phyloP scores from a whole-genome alignment of 768 basidiomycete species.

The Boletus rubroflammeus region DNA sequence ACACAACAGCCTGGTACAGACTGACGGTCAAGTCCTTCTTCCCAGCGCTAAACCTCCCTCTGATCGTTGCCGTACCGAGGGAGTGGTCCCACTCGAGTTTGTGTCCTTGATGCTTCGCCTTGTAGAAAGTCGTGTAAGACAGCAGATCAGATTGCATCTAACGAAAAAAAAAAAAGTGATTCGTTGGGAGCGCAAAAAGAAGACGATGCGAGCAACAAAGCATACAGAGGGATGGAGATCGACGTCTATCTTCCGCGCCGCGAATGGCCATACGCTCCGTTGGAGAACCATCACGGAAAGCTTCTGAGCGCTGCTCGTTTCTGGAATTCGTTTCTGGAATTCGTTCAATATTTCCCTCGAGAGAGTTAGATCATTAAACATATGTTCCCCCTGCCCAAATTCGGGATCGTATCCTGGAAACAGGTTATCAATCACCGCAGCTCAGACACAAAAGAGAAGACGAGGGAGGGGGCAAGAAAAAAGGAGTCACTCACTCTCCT shows the following conservation, averaged over 20 bases:
- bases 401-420: constrained; percentile 86
- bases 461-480: too few relatives aligned
- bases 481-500: constrained; percentile 55
- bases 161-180: constrained; percentile 2
- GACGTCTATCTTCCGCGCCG: constrained; percentile 45
- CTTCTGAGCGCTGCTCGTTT: constrained; percentile 41
- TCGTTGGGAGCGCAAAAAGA: constrained; percentile 5
- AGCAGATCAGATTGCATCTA: constrained; percentile 75
- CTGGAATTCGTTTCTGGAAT: constrained; percentile 48
- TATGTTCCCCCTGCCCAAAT: constrained; percentile 89
- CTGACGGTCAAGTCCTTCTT: constrained; percentile 88
- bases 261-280: constrained; percentile 85
- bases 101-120: constrained; percentile 69
- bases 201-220: neutral
- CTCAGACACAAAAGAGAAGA: neutral
- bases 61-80: constrained; percentile 78
- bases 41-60: constrained; percentile 60
- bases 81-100: constrained; percentile 84
- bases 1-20: constrained; percentile 83
- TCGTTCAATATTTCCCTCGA: constrained; percentile 72
- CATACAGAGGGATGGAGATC: constrained; percentile 54
- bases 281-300: constrained; percentile 82
- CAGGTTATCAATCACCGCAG: constrained; percentile 13
- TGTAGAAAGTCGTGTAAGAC: constrained; percentile 69
- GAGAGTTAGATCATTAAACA: constrained; percentile 88